Evolutionary conservation across 345 rosid species (phyloP), one percentile per base, ranked within the genome.

Genomic region (Eutrema heterophyllum): DNA sequence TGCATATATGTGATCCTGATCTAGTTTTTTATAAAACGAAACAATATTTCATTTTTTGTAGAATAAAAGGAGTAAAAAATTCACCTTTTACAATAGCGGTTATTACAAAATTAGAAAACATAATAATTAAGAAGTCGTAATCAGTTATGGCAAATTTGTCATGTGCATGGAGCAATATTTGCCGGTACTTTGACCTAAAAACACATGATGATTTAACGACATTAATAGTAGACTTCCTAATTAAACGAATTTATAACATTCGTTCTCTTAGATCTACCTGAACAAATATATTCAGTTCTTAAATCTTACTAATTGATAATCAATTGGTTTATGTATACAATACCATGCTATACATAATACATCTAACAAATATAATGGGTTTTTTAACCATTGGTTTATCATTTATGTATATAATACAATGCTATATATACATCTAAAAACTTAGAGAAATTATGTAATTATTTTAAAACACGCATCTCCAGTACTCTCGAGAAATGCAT

Each of bases 161-260:
- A 69, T 76, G 75, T 76, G 70, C 65, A 44, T 43, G 74, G 40
- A 54, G 61, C 79, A 68, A 53, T 10, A 51, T 16, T 32, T 67
- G 63, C 63, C 73, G 68, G 68, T 50, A 59, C 30, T 35, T 21
- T 59, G 68, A 59, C 55, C 55, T 41, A 59, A 68, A 64, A 50
- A 33, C 73, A 75, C 57, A 75, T 68, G 79, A 68, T 75, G 39
- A 43, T 30, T 15, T 33, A 29, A 13, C 15, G 49, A 48, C 43
- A 38, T 55, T 18, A 49, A 9, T 7, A 50, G 44, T 58, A 58
- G 60, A 74, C 48, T 44, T 52, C 66, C 26, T 56, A 50, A 40
- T 32, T 59, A 66, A 50, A n/a, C 49, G 44, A 9, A n/a, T 55
- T 32, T 66, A 57, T 66, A 58, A 29, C 68, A 39, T 67, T 58